Percentiles rank a stretch among this genome's conserved stretches.
Evolutionary conservation across 1,139 yeast genomes (phyloP).

Genomic region (Yamadazyma diospyri): DNA sequence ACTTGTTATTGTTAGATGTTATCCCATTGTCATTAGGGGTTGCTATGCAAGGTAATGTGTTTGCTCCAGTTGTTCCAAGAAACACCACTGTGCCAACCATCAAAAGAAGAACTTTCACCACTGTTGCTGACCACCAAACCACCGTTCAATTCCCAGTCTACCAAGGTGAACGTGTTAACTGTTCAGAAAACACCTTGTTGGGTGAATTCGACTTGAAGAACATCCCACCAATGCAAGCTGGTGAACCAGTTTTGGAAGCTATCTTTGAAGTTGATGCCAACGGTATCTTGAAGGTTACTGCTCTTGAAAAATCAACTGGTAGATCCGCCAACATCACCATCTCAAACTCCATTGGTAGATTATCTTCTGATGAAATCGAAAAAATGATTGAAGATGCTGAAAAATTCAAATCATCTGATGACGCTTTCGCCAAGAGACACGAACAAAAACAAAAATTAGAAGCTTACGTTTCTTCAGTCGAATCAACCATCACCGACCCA

Average conservation of each 20-base stretch:
- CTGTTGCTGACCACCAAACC: conserved; percentile 96
- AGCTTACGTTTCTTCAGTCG: conserved; percentile 97
- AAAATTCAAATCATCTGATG: conserved; percentile 98
- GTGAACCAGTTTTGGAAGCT: conserved; percentile 95
- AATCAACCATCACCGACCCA: conserved; percentile 96
- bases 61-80: conserved; percentile 96
- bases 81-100: conserved; percentile 96
- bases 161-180: conserved; percentile 97
- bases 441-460: conserved; percentile 99
- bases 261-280: conserved; percentile 93
- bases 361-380: conserved; percentile 95
- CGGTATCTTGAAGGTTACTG: conserved; percentile 98
- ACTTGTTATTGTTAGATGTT: conserved; percentile 81
- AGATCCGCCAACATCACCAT: conserved; percentile 99
- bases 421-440: conserved; percentile 99
- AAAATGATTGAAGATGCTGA: conserved; percentile 99
- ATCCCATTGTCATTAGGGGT: conserved; percentile 94
- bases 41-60: conserved; percentile 97
- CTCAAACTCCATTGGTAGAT: conserved; percentile 99
- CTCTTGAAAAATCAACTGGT: conserved; percentile 98
- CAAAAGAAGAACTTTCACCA: conserved; percentile 94
- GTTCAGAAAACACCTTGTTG: conserved; percentile 90
- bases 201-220: conserved; percentile 96
- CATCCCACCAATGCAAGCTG: conserved; percentile 98
- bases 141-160: conserved; percentile 93